Percentiles rank a stretch among this genome's conserved stretches.
phyloP scores from a whole-genome alignment of 257 asterid genomes.

The Solanum dulcamara region DNA sequence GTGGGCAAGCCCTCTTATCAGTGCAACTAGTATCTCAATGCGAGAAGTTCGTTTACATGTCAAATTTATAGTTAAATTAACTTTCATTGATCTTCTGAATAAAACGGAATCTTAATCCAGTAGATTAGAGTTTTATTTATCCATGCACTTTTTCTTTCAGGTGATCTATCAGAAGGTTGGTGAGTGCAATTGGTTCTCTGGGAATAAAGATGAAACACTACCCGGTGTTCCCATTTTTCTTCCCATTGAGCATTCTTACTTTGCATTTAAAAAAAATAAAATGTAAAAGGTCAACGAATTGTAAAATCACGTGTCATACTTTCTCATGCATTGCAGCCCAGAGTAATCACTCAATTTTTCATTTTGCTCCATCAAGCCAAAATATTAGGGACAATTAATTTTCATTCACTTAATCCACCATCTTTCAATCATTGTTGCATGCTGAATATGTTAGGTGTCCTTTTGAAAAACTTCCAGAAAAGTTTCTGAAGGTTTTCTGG shows the following conservation, averaged over 20 bases:
- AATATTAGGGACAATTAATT: not conserved
- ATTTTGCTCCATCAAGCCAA: not conserved
- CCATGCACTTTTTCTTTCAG: not conserved
- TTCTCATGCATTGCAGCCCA: not conserved
- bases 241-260: not conserved
- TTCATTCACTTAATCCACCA: not conserved
- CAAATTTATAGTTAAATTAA: not conserved
- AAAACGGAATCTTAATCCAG: not conserved
- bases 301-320: not conserved
- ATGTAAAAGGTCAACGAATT: not conserved
- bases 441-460: not conserved
- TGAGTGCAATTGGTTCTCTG: not conserved
- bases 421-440: not conserved
- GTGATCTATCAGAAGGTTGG: not conserved
- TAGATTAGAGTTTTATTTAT: not conserved
- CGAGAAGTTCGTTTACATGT: not conserved
- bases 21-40: not conserved
- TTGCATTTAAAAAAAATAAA: not conserved
- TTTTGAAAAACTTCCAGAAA: not conserved
- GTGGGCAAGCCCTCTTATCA: not conserved
- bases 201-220: not conserved
- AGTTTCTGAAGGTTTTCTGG: not conserved
- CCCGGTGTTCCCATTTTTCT: not conserved
- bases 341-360: not conserved
- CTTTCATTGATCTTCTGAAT: not conserved